These are phyloP conservation scores for Globisporangium splendens DNA, from an alignment of 352 stramenopile species.

Conservation along the genomic window DNA sequence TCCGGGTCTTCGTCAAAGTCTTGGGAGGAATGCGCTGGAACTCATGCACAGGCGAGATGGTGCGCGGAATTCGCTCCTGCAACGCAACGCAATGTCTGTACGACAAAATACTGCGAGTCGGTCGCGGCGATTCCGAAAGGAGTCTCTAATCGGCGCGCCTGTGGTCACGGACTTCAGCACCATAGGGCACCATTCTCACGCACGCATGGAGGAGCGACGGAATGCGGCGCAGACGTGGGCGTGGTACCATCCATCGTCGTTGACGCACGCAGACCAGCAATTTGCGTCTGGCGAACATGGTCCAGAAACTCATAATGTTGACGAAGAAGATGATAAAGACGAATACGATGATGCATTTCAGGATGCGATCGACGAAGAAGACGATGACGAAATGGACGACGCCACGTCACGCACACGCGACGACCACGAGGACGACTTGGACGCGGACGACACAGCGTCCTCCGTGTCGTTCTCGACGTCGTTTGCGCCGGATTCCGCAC, in stretches of 20 bases:
- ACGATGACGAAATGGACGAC: slow-evolving; percentile 19
- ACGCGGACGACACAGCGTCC: slow-evolving; percentile 7
- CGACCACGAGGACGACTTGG: slow-evolving; percentile 10
- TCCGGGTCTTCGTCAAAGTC: background rate
- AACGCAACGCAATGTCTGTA: slow-evolving; percentile 2
- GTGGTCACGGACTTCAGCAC: slow-evolving; percentile 19
- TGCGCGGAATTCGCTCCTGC: slow-evolving; percentile 9
- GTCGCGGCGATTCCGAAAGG: slow-evolving; percentile 15
- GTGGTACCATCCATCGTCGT: slow-evolving; percentile 21
- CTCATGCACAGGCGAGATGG: background rate
- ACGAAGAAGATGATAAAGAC: slow-evolving; percentile 5
- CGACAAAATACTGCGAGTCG: background rate
- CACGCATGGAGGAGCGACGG: slow-evolving; percentile 43
- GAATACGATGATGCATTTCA: slow-evolving; percentile 10
- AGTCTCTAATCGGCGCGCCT: slow-evolving; percentile 41
- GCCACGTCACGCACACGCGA: slow-evolving; percentile 11
- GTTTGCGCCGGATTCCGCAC: slow-evolving; percentile 4
- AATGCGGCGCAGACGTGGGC: slow-evolving; percentile 54
- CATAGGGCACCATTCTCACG: slow-evolving; percentile 48
- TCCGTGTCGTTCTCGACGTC: slow-evolving; percentile 6
- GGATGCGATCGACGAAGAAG: slow-evolving; percentile 18
- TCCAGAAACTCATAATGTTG: background rate
- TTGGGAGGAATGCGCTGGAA: background rate
- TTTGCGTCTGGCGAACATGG: background rate
- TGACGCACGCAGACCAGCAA: background rate